phyloP scores from a whole-genome alignment of 179 eudicot species.

The Dionaea muscipula region DNA sequence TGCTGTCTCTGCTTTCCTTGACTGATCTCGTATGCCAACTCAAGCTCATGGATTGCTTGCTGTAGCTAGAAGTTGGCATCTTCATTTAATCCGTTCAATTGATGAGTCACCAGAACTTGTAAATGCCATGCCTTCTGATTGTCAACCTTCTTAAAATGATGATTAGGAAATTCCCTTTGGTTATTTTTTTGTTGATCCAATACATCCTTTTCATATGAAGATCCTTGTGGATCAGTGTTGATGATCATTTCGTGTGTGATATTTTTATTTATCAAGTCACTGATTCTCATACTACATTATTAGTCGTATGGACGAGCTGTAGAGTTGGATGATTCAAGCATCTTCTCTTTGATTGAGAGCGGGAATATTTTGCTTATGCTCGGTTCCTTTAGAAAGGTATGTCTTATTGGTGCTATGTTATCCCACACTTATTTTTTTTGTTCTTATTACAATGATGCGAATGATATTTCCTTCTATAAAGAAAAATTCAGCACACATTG shows the following conservation, averaged over 20 bases:
- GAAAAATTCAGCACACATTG: too few relatives aligned
- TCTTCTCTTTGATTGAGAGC: conserved; percentile 79
- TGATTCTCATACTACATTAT: conserved; percentile 8
- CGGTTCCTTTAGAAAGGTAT: conserved; percentile 77
- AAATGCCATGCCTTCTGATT: background rate
- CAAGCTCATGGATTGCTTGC: background rate
- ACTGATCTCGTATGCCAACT: background rate
- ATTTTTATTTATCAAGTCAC: conserved; percentile 9
- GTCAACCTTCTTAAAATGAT: background rate
- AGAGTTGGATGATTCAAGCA: conserved; percentile 75
- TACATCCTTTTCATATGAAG: too few relatives aligned
- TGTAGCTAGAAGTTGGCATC: background rate
- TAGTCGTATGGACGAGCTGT: conserved; percentile 90
- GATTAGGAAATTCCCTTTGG: too few relatives aligned
- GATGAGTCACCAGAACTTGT: background rate
- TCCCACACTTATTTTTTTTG: background rate
- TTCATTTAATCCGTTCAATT: background rate
- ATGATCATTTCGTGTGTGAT: too few relatives aligned
- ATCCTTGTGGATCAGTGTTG: background rate
- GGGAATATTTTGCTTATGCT: conserved; percentile 83
- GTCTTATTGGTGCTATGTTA: background rate
- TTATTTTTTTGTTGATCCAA: too few relatives aligned
- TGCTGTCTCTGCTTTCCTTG: background rate
- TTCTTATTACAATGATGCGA: background rate
- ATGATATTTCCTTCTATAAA: background rate